Evolutionary conservation across 139 green algal species (phyloP).

Genomic region (Yamagishiella unicocca): DNA sequence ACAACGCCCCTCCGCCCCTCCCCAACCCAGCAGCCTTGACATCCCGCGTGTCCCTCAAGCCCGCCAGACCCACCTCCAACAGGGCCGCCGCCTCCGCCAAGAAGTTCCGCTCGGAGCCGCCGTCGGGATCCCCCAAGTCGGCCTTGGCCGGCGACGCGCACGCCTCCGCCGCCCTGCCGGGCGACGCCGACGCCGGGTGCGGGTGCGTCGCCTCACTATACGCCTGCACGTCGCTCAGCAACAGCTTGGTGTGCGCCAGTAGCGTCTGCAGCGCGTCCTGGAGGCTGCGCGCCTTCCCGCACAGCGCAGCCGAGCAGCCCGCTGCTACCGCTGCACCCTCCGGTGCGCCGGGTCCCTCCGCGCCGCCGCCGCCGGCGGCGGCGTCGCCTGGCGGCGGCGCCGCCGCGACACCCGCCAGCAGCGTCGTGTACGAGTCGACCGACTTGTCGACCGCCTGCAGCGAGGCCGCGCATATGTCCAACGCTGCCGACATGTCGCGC

Average conservation of each 20-base stretch:
- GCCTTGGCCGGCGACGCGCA: background rate
- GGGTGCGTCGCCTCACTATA: slow-evolving; percentile 20
- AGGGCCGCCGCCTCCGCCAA: background rate
- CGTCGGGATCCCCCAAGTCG: too few relatives aligned
- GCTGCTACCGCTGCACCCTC: background rate
- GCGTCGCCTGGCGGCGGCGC: background rate
- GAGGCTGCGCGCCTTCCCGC: slow-evolving; percentile 68
- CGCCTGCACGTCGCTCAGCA: slow-evolving; percentile 63
- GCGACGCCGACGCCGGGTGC: background rate
- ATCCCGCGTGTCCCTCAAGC: too few relatives aligned
- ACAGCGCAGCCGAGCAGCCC: background rate
- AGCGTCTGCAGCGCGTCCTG: slow-evolving; percentile 64
- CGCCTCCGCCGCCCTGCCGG: background rate
- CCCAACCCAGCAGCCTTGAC: too few relatives aligned
- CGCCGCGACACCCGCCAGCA: background rate
- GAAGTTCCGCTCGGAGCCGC: background rate
- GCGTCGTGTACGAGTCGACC: background rate
- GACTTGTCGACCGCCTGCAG: background rate
- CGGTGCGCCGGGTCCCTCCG: background rate
- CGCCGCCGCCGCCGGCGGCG: background rate
- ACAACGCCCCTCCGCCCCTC: too few relatives aligned
- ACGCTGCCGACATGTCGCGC: slow-evolving; percentile 12
- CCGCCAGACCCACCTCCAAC: slow-evolving; percentile 32
- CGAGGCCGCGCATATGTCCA: slow-evolving; percentile 16
- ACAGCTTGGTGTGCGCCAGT: slow-evolving; percentile 54